Percentiles rank a stretch among this genome's conserved stretches.
phyloP scores from a whole-genome alignment of 495 filamentous ascomycete genomes.

The Jackrogersella minutella region DNA sequence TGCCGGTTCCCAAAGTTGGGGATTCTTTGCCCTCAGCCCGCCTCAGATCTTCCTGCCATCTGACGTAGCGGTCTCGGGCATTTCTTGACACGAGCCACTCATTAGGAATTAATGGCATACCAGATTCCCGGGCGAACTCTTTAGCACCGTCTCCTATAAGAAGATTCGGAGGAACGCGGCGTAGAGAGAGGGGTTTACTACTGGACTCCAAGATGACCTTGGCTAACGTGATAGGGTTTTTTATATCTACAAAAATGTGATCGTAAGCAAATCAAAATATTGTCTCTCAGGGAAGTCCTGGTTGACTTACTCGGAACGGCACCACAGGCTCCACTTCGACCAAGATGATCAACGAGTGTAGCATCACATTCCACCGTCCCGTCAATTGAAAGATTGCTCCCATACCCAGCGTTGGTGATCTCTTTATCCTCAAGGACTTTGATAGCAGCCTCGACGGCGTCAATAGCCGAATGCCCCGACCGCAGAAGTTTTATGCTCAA shows the following conservation, averaged over 20 bases:
- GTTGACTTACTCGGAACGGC: constrained; percentile 78
- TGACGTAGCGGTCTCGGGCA: constrained; percentile 74
- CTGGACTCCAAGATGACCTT: constrained; percentile 81
- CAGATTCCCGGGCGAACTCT: constrained; percentile 81
- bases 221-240: constrained; percentile 89
- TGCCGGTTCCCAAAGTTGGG: constrained; percentile 19
- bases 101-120: constrained; percentile 71
- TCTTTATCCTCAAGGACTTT: constrained; percentile 87
- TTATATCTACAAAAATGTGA: constrained; percentile 69
- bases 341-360: constrained; percentile 86
- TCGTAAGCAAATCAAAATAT: constrained; percentile 3
- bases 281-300: neutral
- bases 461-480: constrained; percentile 78
- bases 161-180: constrained; percentile 91
- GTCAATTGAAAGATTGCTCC: constrained; percentile 91
- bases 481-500: constrained; percentile 80
- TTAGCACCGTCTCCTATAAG: constrained; percentile 84
- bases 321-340: constrained; percentile 90
- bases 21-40: constrained; percentile 54
- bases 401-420: constrained; percentile 95
- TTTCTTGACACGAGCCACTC: constrained; percentile 78
- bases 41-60: constrained; percentile 79
- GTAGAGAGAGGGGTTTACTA: constrained; percentile 73
- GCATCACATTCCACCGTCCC: constrained; percentile 95
- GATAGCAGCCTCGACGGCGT: constrained; percentile 93